A percentile compares a stretch with the other conserved stretches of the same genome.
Evolutionary conservation across 305 asterid genomes (phyloP).

Genomic region (Rubia peregrina): DNA sequence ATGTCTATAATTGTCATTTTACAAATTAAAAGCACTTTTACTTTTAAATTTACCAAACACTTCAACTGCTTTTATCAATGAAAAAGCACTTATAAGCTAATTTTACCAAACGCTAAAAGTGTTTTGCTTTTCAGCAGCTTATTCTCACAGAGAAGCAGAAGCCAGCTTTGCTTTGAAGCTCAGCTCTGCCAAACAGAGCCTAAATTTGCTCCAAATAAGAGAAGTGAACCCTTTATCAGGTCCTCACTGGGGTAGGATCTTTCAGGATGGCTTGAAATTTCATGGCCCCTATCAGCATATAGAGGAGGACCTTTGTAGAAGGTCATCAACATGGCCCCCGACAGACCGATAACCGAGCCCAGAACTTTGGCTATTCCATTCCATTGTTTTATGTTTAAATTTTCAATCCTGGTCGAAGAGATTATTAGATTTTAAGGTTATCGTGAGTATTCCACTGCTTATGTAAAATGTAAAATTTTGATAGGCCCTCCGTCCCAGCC

Average conservation of each 20-base stretch:
- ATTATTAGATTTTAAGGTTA: not conserved
- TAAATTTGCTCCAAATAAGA: conserved; percentile 29
- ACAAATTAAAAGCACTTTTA: too few relatives aligned
- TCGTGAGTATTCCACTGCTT: too few relatives aligned
- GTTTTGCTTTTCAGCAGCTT: too few relatives aligned
- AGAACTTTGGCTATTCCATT: conserved; percentile 41
- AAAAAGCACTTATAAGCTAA: too few relatives aligned
- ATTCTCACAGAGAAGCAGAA: too few relatives aligned
- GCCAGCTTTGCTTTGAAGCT: too few relatives aligned
- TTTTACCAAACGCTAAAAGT: too few relatives aligned
- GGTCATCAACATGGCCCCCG: conserved; percentile 51
- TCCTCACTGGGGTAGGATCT: conserved; percentile 27
- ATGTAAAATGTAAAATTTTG: too few relatives aligned
- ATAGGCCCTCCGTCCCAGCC: too few relatives aligned
- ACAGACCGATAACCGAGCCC: conserved; percentile 39
- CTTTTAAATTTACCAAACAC: too few relatives aligned
- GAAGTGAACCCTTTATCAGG: conserved; percentile 49
- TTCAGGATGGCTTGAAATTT: conserved; percentile 8
- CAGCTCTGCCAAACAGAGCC: conserved; percentile 52
- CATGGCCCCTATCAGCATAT: conserved; percentile 19
- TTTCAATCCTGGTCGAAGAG: conserved; percentile 36
- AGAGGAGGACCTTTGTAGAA: conserved; percentile 46
- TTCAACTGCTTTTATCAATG: too few relatives aligned
- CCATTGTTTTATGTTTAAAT: conserved; percentile 27
- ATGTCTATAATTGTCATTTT: too few relatives aligned